Evolutionary conservation across 169 alveolate genomes (phyloP).

Genomic region (Toxoplasma gondii): DNA sequence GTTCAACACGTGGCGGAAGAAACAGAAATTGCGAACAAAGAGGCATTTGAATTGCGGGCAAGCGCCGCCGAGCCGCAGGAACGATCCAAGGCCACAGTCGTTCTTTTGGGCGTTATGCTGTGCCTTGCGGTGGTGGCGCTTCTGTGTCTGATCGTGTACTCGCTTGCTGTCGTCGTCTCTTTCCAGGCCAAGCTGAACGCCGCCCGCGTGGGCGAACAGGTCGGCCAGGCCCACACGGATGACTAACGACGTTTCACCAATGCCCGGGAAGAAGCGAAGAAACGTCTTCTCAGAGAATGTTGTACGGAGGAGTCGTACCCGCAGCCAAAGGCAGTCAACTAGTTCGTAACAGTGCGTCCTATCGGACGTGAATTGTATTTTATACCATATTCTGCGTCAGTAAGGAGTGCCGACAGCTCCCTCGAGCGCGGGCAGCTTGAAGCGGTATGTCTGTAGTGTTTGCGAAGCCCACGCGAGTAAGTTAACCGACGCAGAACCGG

Average conservation of each 20-base stretch:
- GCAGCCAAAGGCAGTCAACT: too few species aligned
- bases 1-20: neutral
- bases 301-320: too few species aligned
- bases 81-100: neutral
- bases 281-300: too few species aligned
- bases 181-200: slow-evolving; percentile 10
- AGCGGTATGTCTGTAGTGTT: too few species aligned
- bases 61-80: neutral
- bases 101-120: neutral
- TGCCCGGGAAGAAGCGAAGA: too few species aligned
- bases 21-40: neutral
- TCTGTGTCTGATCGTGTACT: neutral
- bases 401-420: too few species aligned
- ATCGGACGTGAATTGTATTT: too few species aligned
- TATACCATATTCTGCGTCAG: too few species aligned
- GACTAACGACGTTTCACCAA: neutral
- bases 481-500: too few species aligned
- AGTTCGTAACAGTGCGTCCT: too few species aligned
- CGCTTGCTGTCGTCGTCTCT: neutral
- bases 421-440: too few species aligned
- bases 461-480: too few species aligned
- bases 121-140: neutral
- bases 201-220: slow-evolving; percentile 27
- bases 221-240: slow-evolving; percentile 23
- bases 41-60: neutral